These are phyloP conservation scores for Xylaria flabelliformis DNA, from an alignment of 495 filamentous ascomycete species.

Conservation along the genomic window DNA sequence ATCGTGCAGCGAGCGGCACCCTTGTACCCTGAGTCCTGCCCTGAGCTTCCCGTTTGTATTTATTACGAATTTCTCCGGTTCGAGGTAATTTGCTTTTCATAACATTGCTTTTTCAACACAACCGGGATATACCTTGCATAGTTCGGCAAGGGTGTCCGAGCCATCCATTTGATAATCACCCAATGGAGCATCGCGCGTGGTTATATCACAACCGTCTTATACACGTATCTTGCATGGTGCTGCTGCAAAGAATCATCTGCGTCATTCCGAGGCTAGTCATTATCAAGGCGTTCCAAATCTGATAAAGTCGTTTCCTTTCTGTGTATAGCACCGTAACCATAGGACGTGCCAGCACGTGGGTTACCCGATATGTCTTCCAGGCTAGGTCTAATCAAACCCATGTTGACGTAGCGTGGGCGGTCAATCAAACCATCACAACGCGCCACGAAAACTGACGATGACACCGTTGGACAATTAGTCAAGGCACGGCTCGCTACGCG, in stretches of 20 bases:
- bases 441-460: slow-evolving; percentile 27
- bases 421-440: slow-evolving; percentile 26
- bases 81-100: slow-evolving; percentile 20
- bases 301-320: slow-evolving; percentile 13
- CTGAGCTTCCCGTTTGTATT: slow-evolving; percentile 6
- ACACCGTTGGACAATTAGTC: slow-evolving; percentile 23
- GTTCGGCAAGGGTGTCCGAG: slow-evolving; percentile 27
- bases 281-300: slow-evolving; percentile 18
- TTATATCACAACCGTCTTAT: slow-evolving; percentile 13
- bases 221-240: slow-evolving; percentile 24
- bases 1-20: not conserved
- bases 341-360: slow-evolving; percentile 27
- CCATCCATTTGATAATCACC: slow-evolving; percentile 9
- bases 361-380: slow-evolving; percentile 17
- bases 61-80: slow-evolving; percentile 14
- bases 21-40: not conserved
- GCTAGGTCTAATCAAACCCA: slow-evolving; percentile 26
- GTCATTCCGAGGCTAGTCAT: slow-evolving; percentile 25
- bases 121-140: slow-evolving; percentile 19
- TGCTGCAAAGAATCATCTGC: slow-evolving; percentile 31
- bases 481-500: slow-evolving; percentile 26
- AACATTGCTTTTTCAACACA: slow-evolving; percentile 17
- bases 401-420: slow-evolving; percentile 20
- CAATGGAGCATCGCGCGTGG: slow-evolving; percentile 16
- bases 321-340: slow-evolving; percentile 22